Conservation (phyloP, 495 filamentous ascomycete species). For the Neurospora sp. region DNA sequence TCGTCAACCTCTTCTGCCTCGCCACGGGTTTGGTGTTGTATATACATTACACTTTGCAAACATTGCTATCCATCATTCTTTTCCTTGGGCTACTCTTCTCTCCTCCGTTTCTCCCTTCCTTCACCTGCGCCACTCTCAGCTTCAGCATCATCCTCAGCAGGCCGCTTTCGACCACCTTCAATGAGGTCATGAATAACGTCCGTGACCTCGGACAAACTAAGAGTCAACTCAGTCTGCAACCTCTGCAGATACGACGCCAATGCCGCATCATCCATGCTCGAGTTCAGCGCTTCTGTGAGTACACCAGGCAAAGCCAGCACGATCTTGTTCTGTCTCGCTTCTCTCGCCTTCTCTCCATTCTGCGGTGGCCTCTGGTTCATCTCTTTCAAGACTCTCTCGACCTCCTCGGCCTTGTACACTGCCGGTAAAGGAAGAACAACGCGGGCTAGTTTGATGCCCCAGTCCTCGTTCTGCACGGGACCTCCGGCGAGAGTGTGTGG, state of each 20-base stretch:
- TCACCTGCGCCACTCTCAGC: not conserved
- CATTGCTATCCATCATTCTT: not conserved
- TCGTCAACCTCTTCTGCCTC: not conserved
- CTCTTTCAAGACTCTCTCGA: conserved; percentile 50
- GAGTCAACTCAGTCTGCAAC: conserved; percentile 68
- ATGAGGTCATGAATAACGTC: too few species aligned
- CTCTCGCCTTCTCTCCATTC: not conserved
- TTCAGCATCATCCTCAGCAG: not conserved
- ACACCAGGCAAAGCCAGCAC: conserved; percentile 66
- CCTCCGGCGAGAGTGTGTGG: conserved; percentile 71
- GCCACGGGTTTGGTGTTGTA: not conserved
- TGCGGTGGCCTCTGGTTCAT: conserved; percentile 23
- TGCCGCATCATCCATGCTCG: conserved; percentile 54
- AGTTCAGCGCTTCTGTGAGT: conserved; percentile 57
- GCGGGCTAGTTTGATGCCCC: conserved; percentile 68
- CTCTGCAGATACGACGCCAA: conserved; percentile 56
- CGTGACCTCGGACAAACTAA: conserved; percentile 41
- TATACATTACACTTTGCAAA: not conserved
- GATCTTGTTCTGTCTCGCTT: conserved; percentile 39
- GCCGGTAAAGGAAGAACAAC: conserved; percentile 62
- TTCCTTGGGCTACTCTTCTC: not conserved
- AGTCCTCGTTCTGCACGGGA: conserved; percentile 59
- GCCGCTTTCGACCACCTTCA: not conserved
- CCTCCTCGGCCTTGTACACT: conserved; percentile 53
- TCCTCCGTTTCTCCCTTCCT: not conserved